A percentile compares a stretch with the other conserved stretches of the same genome.
Conservation (phyloP, 495 filamentous ascomycete genomes). For the Aspergillus biplanus region DNA sequence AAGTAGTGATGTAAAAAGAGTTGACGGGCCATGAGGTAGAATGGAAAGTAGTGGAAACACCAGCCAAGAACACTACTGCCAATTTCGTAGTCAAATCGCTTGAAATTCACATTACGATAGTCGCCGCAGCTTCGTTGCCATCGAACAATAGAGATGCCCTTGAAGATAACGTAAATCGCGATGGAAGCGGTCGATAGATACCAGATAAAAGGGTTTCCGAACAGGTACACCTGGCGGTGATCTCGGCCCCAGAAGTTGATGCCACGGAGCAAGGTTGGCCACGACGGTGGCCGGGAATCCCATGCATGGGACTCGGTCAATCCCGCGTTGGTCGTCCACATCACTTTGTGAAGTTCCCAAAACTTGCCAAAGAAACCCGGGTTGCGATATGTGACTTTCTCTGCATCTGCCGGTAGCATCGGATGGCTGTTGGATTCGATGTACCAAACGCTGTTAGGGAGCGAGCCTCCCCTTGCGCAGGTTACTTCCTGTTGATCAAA, state of each 20-base stretch:
- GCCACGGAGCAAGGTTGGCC: constrained; percentile 89
- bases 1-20: constrained; percentile 98
- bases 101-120: constrained; percentile 79
- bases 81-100: constrained; percentile 96
- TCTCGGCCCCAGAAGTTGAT: constrained; percentile 99
- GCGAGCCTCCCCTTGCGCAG: constrained; percentile 87
- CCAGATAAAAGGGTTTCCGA: constrained; percentile 96
- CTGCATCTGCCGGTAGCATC: constrained; percentile 68
- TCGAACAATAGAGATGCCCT: constrained; percentile 82
- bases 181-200: constrained; percentile 86
- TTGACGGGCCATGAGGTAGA: constrained; percentile 97
- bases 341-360: constrained; percentile 98
- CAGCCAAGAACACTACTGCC: constrained; percentile 89
- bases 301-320: constrained; percentile 95
- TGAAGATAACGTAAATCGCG: constrained; percentile 77
- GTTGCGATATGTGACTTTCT: constrained; percentile 93
- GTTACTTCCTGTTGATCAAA: constrained; percentile 98
- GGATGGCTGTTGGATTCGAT: constrained; percentile 88
- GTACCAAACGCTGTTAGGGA: constrained; percentile 97
- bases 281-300: constrained; percentile 93
- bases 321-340: constrained; percentile 98
- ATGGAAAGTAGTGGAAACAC: constrained; percentile 97
- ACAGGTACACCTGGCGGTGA: constrained; percentile 91
- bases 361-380: constrained; percentile 98
- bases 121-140: constrained; percentile 94